These are phyloP conservation scores for Uromyces viciae-fabae DNA, from an alignment of 1,284 basidiomycete species.

Conservation along the genomic window DNA sequence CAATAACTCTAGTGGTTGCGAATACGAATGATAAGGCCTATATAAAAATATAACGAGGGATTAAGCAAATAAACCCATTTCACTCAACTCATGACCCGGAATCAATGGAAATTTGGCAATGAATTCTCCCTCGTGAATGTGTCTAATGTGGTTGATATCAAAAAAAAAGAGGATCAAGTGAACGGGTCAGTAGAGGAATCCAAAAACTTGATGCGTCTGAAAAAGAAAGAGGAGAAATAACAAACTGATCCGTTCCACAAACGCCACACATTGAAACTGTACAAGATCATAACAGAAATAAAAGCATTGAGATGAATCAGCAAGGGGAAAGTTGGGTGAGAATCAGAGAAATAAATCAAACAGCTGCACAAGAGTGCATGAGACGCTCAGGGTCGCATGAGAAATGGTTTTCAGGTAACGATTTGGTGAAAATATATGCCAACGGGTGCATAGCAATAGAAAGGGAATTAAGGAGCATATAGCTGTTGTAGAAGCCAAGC, in stretches of 20 bases:
- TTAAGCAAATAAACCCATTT: background rate
- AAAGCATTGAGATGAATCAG: background rate
- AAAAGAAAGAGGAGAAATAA: background rate
- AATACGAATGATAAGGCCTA: background rate
- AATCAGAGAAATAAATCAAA: too few species aligned
- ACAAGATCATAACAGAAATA: background rate
- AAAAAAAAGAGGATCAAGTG: background rate
- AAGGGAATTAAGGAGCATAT: too few species aligned
- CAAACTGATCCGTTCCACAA: conserved; percentile 39
- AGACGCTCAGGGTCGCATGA: too few species aligned
- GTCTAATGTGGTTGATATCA: conserved; percentile 55
- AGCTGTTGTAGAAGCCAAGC: too few species aligned
- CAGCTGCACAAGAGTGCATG: too few species aligned
- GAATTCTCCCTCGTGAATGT: conserved; percentile 74
- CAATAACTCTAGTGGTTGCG: conserved; percentile 59
- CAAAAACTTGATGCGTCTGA: too few species aligned
- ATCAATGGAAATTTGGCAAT: conserved; percentile 70
- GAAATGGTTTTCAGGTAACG: background rate
- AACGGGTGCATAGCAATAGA: too few species aligned
- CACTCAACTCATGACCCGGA: conserved; percentile 67
- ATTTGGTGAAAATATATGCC: too few species aligned
- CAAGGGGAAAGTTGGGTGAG: background rate
- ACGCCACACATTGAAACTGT: conserved; percentile 40
- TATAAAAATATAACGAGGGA: background rate
- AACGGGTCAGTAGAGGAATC: background rate